Conservation (phyloP, 805 yeast species). For the Sugiyamaella lignohabitans region DNA sequence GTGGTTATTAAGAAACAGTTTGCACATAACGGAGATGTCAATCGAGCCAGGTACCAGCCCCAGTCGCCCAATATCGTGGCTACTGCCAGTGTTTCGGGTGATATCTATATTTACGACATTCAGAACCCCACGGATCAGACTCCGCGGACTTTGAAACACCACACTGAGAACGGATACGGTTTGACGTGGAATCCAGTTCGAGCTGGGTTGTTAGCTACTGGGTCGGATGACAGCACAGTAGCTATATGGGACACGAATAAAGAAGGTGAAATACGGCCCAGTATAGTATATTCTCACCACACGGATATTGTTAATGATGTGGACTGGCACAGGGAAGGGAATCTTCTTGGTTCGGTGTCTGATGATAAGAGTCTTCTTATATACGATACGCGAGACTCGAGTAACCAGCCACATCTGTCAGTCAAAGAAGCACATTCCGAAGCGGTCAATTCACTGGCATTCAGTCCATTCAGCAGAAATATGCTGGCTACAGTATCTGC, state of each 20-base stretch:
- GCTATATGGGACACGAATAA: conserved; percentile 61
- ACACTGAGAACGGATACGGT: conserved; percentile 61
- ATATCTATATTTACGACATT: conserved; percentile 27
- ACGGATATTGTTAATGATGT: conserved; percentile 50
- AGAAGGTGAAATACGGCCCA: conserved; percentile 6
- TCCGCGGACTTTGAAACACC: conserved; percentile 30
- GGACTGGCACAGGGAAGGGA: conserved; percentile 45
- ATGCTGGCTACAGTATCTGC: conserved; percentile 72
- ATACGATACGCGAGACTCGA: conserved; percentile 48
- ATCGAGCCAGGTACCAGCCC: conserved; percentile 52
- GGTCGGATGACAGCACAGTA: conserved; percentile 59
- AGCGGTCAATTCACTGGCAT: conserved; percentile 62
- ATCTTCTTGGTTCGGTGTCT: conserved; percentile 61
- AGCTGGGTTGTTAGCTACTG: conserved; percentile 46
- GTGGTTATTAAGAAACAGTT: conserved; percentile 40
- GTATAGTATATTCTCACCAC: conserved; percentile 9
- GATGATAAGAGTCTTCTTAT: conserved; percentile 61
- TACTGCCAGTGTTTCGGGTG: conserved; percentile 43
- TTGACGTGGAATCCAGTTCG: conserved; percentile 55
- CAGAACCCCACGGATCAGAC: conserved; percentile 11
- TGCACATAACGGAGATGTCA: conserved; percentile 62
- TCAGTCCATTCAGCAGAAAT: conserved; percentile 48
- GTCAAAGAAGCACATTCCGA: conserved; percentile 43
- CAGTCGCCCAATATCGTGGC: conserved; percentile 42
- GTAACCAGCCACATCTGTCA: neutral